These are phyloP conservation scores for Pythium oligandrum DNA, from an alignment of 352 stramenopile genomes.

Conservation along the genomic window DNA sequence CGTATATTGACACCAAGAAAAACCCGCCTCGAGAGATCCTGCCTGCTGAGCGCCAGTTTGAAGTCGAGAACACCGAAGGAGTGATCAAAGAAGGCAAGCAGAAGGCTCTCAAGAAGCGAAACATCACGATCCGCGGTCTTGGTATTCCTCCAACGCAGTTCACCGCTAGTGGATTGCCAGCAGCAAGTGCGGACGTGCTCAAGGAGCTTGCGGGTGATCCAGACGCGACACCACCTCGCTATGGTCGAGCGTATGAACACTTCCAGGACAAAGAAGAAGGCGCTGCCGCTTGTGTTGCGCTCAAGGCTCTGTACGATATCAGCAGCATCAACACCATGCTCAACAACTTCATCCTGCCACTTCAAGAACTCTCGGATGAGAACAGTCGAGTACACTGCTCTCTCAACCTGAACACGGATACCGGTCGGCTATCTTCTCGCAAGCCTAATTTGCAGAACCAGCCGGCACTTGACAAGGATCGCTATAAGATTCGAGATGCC, in stretches of 20 bases:
- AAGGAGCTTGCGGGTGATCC: slow-evolving; percentile 91
- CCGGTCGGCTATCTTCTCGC: slow-evolving; percentile 94
- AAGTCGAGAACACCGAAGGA: slow-evolving; percentile 78
- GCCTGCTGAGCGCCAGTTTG: slow-evolving; percentile 64
- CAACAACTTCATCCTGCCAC: slow-evolving; percentile 93
- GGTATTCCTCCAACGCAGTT: slow-evolving; percentile 91
- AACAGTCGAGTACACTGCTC: slow-evolving; percentile 96
- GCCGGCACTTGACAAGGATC: slow-evolving; percentile 79
- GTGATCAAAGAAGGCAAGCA: slow-evolving; percentile 66
- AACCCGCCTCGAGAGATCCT: slow-evolving; percentile 57
- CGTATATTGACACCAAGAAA: slow-evolving; percentile 70
- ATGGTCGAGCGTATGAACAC: slow-evolving; percentile 88
- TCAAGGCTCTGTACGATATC: slow-evolving; percentile 94
- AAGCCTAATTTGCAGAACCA: slow-evolving; percentile 99
- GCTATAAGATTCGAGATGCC: slow-evolving; percentile 87
- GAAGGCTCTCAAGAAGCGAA: slow-evolving; percentile 74
- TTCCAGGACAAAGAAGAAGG: slow-evolving; percentile 91
- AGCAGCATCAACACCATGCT: slow-evolving; percentile 99
- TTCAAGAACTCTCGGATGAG: slow-evolving; percentile 91
- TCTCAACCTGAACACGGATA: slow-evolving; percentile 99
- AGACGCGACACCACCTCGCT: slow-evolving; percentile 65
- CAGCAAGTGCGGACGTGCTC: slow-evolving; percentile 93
- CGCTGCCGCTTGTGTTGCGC: slow-evolving; percentile 91
- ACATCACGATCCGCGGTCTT: slow-evolving; percentile 84
- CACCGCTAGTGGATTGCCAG: slow-evolving; percentile 89